Conservation (phyloP, 805 yeast genomes). For the Starmerella gropengiesseri region DNA sequence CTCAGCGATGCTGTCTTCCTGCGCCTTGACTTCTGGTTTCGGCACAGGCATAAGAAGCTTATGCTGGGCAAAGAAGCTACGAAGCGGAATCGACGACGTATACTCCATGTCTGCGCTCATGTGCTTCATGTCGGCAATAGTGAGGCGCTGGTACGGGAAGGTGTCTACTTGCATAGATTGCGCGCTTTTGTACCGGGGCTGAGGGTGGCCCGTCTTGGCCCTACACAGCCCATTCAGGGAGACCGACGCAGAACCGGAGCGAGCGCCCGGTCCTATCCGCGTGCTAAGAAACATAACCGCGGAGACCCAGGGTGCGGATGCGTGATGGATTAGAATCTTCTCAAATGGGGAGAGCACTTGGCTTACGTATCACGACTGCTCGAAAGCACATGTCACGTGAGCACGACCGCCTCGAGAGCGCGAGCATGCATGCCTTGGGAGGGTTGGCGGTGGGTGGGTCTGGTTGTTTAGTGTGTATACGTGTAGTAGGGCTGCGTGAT, state of each 20-base stretch:
- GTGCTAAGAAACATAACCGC: neutral
- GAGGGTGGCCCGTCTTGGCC: neutral
- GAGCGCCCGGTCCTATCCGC: constrained; percentile 1
- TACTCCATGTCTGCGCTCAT: constrained; percentile 23
- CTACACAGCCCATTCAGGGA: neutral
- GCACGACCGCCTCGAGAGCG: too few species aligned
- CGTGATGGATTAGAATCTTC: neutral
- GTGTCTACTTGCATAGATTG: constrained; percentile 13
- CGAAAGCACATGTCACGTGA: too few species aligned
- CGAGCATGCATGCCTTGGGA: too few species aligned
- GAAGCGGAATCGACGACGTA: constrained; percentile 25
- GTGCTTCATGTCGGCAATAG: constrained; percentile 18
- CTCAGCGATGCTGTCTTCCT: constrained; percentile 7
- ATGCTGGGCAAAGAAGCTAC: constrained; percentile 39
- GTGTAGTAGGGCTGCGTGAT: too few species aligned
- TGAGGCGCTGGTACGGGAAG: constrained; percentile 21
- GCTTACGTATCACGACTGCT: constrained; percentile 1
- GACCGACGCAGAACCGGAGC: neutral
- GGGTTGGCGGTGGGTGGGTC: too few species aligned
- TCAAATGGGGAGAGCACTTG: neutral
- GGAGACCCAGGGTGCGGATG: too few species aligned
- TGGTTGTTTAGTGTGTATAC: too few species aligned
- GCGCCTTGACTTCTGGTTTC: constrained; percentile 6
- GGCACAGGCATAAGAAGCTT: constrained; percentile 36
- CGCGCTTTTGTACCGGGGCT: constrained; percentile 13